Conservation (phyloP, 352 stramenopile species). For the Globisporangium paroecandrum region DNA sequence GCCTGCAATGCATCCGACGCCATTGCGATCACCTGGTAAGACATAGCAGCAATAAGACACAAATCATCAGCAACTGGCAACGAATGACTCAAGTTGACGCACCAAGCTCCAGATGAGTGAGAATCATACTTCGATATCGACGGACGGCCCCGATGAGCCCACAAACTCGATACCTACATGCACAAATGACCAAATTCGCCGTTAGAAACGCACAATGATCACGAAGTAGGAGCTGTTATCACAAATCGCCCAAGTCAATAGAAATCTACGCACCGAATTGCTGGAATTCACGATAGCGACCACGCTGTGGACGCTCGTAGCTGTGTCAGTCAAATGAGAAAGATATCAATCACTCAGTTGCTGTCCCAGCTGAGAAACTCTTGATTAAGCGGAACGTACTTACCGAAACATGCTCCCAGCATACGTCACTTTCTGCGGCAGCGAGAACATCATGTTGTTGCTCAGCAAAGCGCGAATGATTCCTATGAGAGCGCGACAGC, state of each 20-base stretch:
- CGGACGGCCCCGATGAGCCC: constrained; percentile 65
- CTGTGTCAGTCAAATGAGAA: constrained; percentile 27
- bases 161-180: constrained; percentile 73
- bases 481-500: constrained; percentile 23
- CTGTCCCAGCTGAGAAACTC: background rate
- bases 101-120: background rate
- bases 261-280: constrained; percentile 60
- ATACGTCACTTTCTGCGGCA: constrained; percentile 83
- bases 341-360: background rate
- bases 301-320: constrained; percentile 84
- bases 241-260: background rate
- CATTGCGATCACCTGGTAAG: constrained; percentile 71
- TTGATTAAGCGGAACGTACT: constrained; percentile 22
- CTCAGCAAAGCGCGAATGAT: constrained; percentile 75
- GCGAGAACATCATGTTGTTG: constrained; percentile 70
- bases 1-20: constrained; percentile 50
- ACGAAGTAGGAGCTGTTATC: background rate
- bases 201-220: background rate
- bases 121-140: constrained; percentile 67
- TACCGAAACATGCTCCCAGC: constrained; percentile 87
- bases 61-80: background rate
- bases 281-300: constrained; percentile 85
- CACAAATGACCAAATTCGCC: constrained; percentile 6
- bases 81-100: background rate
- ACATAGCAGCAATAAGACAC: background rate